Conservation (phyloP, 352 stramenopile genomes). For the Phytophthora syringae region DNA sequence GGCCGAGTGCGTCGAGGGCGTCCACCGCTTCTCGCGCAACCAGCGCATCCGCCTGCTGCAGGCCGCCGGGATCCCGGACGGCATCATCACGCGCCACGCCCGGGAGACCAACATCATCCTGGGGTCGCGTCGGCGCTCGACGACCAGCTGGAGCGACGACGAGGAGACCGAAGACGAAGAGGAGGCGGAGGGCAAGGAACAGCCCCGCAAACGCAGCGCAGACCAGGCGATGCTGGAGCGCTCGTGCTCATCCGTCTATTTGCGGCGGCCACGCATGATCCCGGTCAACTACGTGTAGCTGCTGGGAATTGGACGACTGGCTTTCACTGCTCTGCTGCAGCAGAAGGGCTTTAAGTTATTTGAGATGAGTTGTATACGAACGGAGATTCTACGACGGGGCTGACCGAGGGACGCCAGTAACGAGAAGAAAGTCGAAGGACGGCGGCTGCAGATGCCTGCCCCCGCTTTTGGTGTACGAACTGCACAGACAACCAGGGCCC, state of each 20-base stretch:
- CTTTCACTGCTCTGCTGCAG: neutral
- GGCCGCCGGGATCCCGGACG: slow-evolving; percentile 57
- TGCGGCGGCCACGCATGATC: slow-evolving; percentile 70
- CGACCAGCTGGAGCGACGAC: slow-evolving; percentile 22
- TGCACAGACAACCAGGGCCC: slow-evolving; percentile 6
- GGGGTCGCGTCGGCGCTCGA: slow-evolving; percentile 52
- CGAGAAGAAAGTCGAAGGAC: slow-evolving; percentile 16
- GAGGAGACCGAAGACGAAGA: slow-evolving; percentile 23
- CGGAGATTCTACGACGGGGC: slow-evolving; percentile 17
- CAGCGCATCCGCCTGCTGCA: slow-evolving; percentile 66
- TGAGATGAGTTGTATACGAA: slow-evolving; percentile 27
- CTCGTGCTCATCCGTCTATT: slow-evolving; percentile 51
- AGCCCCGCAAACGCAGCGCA: slow-evolving; percentile 48
- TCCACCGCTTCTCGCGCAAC: slow-evolving; percentile 66
- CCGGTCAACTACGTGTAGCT: slow-evolving; percentile 65
- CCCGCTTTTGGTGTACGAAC: slow-evolving; percentile 3
- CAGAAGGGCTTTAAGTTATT: slow-evolving; percentile 35
- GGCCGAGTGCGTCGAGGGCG: slow-evolving; percentile 67
- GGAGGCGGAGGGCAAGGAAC: slow-evolving; percentile 17
- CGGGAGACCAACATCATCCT: slow-evolving; percentile 76
- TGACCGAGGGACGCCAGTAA: slow-evolving; percentile 26
- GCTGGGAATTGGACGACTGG: too few species aligned
- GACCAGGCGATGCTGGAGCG: slow-evolving; percentile 52
- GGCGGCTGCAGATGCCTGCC: slow-evolving; percentile 1
- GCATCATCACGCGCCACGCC: slow-evolving; percentile 71